These are phyloP conservation scores for Nicotiana tabacum DNA, from an alignment of 257 asterid species.

Conservation along the genomic window DNA sequence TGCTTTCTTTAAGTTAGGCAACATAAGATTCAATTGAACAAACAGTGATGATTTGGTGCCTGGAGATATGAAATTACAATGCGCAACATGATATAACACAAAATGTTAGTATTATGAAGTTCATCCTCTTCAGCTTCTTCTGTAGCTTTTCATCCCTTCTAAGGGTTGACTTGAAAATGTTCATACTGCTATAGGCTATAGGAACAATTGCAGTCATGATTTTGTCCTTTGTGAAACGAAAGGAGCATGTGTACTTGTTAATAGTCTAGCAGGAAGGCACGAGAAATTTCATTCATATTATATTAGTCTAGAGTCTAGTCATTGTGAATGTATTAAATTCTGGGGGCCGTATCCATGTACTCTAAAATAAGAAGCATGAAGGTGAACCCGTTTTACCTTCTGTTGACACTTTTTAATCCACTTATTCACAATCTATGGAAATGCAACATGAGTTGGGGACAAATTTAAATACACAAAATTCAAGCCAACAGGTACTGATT, in stretches of 20 bases:
- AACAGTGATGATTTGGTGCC: neutral
- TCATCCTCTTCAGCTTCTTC: neutral
- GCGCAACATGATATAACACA: neutral
- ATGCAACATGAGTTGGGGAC: too few species aligned
- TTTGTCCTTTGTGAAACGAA: neutral
- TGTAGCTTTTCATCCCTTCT: neutral
- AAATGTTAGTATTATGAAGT: neutral
- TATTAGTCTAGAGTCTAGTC: neutral
- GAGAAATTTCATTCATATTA: neutral
- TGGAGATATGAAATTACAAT: neutral
- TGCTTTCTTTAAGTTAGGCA: conserved; percentile 1
- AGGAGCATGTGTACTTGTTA: neutral
- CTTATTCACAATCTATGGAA: too few species aligned
- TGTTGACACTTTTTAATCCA: too few species aligned
- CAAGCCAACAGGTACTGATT: too few species aligned
- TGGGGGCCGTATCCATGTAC: neutral
- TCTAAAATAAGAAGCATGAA: neutral
- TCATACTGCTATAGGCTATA: neutral
- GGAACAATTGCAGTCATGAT: neutral
- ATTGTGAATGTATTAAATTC: neutral
- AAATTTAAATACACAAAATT: too few species aligned
- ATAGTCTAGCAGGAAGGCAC: neutral
- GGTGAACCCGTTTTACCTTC: neutral
- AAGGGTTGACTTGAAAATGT: neutral
- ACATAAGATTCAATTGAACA: neutral